These are phyloP conservation scores for Epichloe brachyelytri DNA, from an alignment of 2,329 filamentous ascomycete species.

Conservation along the genomic window DNA sequence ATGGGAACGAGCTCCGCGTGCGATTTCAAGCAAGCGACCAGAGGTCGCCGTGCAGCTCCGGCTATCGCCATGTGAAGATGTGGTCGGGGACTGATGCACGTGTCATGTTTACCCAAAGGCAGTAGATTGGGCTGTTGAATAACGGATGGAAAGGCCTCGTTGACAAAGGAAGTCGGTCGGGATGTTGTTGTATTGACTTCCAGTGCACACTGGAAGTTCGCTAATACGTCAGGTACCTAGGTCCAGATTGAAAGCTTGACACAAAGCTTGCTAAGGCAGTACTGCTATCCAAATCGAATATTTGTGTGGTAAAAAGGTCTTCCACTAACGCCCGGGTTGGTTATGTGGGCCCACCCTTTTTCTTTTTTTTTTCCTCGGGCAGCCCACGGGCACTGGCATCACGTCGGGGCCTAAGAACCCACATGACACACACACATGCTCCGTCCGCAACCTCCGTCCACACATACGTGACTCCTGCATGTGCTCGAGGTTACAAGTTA, in stretches of 20 bases:
- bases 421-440: not conserved
- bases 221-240: no score
- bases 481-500: not conserved
- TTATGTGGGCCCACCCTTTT: not conserved
- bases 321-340: not conserved
- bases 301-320: not conserved
- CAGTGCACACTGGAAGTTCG: no score
- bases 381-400: not conserved
- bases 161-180: not conserved
- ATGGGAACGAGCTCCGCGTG: not conserved
- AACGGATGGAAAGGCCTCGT: not conserved
- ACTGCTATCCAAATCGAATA: no score
- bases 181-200: no score
- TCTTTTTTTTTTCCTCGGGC: not conserved
- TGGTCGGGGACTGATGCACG: not conserved
- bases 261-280: no score
- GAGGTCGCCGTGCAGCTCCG: slow-evolving; percentile 8
- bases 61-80: slow-evolving; percentile 14
- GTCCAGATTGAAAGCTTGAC: no score
- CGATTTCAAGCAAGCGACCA: not conserved
- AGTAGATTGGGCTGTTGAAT: not conserved
- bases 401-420: no score
- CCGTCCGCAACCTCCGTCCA: no score
- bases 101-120: slow-evolving; percentile 8
- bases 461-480: not conserved